Base-by-base conservation (phyloP, 768 basidiomycete species). In the Fistulinella prunicolor region DNA sequence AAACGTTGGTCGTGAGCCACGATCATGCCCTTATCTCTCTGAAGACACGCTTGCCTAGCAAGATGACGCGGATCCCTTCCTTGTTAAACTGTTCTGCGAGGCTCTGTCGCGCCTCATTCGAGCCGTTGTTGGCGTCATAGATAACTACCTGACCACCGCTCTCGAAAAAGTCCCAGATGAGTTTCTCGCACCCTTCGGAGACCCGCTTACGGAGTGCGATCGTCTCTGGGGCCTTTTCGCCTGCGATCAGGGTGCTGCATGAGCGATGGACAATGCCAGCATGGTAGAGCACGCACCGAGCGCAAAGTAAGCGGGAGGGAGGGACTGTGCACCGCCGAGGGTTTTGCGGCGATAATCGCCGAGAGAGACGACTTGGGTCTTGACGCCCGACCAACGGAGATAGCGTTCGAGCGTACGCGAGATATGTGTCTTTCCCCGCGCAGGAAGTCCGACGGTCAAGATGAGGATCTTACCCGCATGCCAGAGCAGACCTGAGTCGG, bases 91-190 rank as follows among this genome's bases (percentile, higher is more conserved):
- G 94, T 69, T 94, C 84, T 1, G 85, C 84, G 41, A 96, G 66
- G 19, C 73, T 72, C 52, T 86, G 81, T 46, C 96, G 73, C 24
- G 77, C 77, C 39, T 75, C 77, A 19, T 76, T 73, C 7, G 81
- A 82, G 2, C 93, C 93, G 58, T 97, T 97, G 63, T 99, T 99
- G 23, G 96, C 96, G 64, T 99, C 96, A 71, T 97, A 98, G 53
- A 99, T 94, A 29, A 95, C 92, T 21, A 98, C 94, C 66, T 99
- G 96, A 0, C 95, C 96, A 5, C 91, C 87, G 3, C 68, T 70
- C 49, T 78, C 76, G 68, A 95, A 98, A 69, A 88, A 96, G 53
- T 92, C 82, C 81, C 82, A 86, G 35, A 98, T 92, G 40, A 85
- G 73, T 64, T 88, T 78, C 70, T 97, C 94, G 54, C 96, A 89